Evolutionary conservation across 2,329 filamentous ascomycete genomes (phyloP).

Genomic region (Talaromyces piceae): DNA sequence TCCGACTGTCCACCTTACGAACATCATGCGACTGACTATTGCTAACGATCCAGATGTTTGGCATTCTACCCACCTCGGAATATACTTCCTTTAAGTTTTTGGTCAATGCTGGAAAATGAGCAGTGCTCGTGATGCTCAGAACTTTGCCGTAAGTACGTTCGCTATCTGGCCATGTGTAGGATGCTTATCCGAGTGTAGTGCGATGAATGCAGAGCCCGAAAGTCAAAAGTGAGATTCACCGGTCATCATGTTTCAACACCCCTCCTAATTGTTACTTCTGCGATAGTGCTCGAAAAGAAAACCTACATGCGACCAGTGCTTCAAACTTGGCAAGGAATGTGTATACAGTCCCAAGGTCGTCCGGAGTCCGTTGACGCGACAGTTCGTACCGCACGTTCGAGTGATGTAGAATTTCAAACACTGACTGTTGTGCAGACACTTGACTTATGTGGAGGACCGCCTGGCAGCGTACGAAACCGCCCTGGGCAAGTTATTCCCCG

Average conservation of each 20-base stretch:
- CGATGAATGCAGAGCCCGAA: constrained; percentile 34
- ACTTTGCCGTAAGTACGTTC: constrained; percentile 29
- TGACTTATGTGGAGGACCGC: constrained; percentile 35
- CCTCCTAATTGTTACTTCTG: neutral
- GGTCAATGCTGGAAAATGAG: constrained; percentile 22
- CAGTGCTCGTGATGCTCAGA: constrained; percentile 35
- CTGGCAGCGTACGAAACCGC: constrained; percentile 33
- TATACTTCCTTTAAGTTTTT: constrained; percentile 2
- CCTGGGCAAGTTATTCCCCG: constrained; percentile 30
- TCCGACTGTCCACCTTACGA: neutral
- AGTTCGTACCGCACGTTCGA: constrained; percentile 24
- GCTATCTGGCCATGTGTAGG: neutral
- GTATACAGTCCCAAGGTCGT: constrained; percentile 37
- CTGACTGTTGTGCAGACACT: constrained; percentile 20
- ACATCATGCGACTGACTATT: neutral
- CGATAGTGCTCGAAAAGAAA: constrained; percentile 38
- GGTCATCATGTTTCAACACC: neutral
- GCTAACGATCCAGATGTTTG: constrained; percentile 2
- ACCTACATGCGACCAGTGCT: constrained; percentile 32
- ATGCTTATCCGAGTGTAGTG: constrained; percentile 20
- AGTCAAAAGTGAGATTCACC: constrained; percentile 27
- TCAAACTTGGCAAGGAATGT: constrained; percentile 34
- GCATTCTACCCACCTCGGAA: neutral
- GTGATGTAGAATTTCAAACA: neutral
- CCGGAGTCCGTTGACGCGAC: constrained; percentile 35